Base-by-base conservation (phyloP, 2,329 filamentous ascomycete genomes). In the Aspergillus fumigatus region DNA sequence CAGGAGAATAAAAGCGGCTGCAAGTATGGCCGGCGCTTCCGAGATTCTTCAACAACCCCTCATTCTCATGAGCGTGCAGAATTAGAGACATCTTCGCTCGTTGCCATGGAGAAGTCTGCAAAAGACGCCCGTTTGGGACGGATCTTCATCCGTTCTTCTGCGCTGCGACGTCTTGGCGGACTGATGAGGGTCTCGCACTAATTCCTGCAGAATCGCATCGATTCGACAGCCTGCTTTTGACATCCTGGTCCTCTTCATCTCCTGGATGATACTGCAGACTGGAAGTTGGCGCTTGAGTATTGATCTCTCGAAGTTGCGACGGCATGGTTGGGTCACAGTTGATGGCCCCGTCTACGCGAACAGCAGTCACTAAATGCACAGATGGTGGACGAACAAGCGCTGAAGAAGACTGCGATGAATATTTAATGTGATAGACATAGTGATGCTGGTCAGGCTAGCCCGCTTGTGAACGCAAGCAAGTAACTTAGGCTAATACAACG, bases 1-100 rank as follows among this genome's bases (percentile, higher is more conserved):
- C 51, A 50, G 38, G 49, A 59, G 55, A 21, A 19, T 43, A 48
- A 32, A 55, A 55, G 57, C 55, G 59, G 51, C 53, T 60, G 59
- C 47, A 50, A 50, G 38, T 49, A 49, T 55, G 21, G 9, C 26
- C 27, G 55, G 29, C 49, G 51, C 51, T 26, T 32, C 47, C 38
- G 11, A 53, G n/a, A 41, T 38, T 47, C 53, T 51, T 26, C 49
- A 40, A n/a, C 19, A 47, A 21, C 21, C 21, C 11, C 9, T 47
- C 23, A 21, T 25, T 25, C 19, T 23, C 23, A 47, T 11, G 14
- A 14, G 19, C 11, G 1, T 47, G 19, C 21, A 21, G 23, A 14
- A 21, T 23, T 7, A 23, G 4, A 47, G 43, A 26, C 23, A 47
- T 11, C 43, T 25, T 26, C 10, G 9, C 21, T 23, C 21, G 11